Base-by-base conservation (phyloP, 2,329 filamentous ascomycete species). In the Alternaria triticina region DNA sequence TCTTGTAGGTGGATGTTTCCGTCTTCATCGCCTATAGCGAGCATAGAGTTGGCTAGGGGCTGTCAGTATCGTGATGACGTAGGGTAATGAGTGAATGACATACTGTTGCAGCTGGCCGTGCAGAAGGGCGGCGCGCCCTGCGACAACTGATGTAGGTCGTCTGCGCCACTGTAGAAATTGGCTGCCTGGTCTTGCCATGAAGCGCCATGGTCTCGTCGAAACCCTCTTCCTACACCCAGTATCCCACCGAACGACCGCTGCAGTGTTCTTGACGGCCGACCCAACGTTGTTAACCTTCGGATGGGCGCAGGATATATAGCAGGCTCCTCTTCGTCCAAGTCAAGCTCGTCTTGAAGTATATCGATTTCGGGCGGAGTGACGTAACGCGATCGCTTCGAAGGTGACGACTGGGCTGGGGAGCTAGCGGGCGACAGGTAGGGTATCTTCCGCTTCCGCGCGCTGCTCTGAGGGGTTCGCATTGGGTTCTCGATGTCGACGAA, bases 11-110 rank as follows among this genome's bases (percentile, higher is more conserved):
- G 84, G 52, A 93, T 83, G 22, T 83, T 83, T 20, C 90, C 90
- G 71, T 90, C 88, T 80, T 93, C 90, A 70, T 91, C 89, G 43
- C 89, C 90, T 62, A 91, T 83, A 4, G 90, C 90, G 61, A 92
- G 84, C 10, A 92, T 81, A 8, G 89, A 87, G 75, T 91, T 91
- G 62, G 86, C 86, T 88, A 63, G 30, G n/a, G 17, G 28, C 60
- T 8, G 54, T 72, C 65, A 65, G 64, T 70, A 55, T 55, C 8
- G 44, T 27, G 25, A 40, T n/a, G 33, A 40, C n/a, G 20, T 15
- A 15, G 33, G 23, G 25, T 33, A n/a, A 27, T 3, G 20, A 25
- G 13, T 23, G 12, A 27, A 12, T 13, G 54, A 82, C 86, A 79
- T 80, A 87, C 87, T 90, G 69, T 91, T 90, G 77, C 89, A 91